Conservation (phyloP, 305 asterid species). For the Fraxinus nigra region DNA sequence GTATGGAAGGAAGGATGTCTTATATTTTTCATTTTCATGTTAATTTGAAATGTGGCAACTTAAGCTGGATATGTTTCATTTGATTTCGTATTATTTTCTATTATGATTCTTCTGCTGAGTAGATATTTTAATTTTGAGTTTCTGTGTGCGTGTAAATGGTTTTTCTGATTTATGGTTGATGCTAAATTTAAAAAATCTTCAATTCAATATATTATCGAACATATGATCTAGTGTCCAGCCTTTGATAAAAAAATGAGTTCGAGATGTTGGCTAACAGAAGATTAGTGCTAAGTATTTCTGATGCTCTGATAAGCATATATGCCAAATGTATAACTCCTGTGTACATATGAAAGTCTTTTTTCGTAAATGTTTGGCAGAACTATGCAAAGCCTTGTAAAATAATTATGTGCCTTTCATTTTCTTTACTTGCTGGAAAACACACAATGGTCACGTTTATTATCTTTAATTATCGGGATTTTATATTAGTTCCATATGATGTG, state of each 20-base stretch:
- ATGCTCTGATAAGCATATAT: not conserved
- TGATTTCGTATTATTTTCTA: not conserved
- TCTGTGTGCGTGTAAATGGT: not conserved
- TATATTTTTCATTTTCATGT: not conserved
- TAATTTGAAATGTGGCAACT: not conserved
- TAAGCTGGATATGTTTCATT: not conserved
- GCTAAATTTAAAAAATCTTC: not conserved
- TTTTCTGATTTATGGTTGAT: not conserved
- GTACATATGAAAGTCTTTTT: slow-evolving; percentile 6
- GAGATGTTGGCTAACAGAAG: not conserved
- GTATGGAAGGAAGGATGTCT: not conserved
- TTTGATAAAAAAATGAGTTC: not conserved
- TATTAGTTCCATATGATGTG: not conserved
- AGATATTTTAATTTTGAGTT: not conserved
- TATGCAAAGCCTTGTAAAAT: not conserved
- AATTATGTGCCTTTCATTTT: not conserved
- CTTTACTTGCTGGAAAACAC: slow-evolving; percentile 10
- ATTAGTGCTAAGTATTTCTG: not conserved
- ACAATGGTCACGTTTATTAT: not conserved
- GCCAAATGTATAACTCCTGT: not conserved
- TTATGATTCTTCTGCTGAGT: not conserved
- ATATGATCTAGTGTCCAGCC: too few species aligned
- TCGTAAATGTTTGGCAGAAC: not conserved
- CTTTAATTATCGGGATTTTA: not conserved
- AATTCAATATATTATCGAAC: not conserved